phyloP scores from a whole-genome alignment of 2,329 filamentous ascomycete species.

The Aspergillus niger region DNA sequence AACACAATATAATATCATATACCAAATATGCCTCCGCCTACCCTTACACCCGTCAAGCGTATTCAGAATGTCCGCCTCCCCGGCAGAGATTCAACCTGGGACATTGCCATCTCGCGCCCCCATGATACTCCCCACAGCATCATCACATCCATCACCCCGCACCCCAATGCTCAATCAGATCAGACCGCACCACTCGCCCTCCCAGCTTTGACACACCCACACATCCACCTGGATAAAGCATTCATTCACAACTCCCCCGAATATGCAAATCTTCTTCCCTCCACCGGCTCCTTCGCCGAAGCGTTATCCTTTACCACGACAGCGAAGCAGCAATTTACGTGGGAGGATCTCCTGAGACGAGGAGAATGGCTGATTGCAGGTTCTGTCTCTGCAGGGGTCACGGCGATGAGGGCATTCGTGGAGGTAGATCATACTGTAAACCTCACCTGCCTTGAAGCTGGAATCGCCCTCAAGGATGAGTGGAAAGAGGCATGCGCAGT shows the following conservation, averaged over 20 bases:
- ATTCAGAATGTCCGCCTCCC: slow-evolving; percentile 34
- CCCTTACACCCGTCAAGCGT: slow-evolving; percentile 16
- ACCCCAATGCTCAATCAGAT: not conserved
- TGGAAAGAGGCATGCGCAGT: slow-evolving; percentile 58
- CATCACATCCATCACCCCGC: slow-evolving; percentile 32
- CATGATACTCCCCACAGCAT: slow-evolving; percentile 13
- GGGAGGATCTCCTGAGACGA: slow-evolving; percentile 63
- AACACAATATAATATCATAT: not conserved
- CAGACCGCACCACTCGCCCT: slow-evolving; percentile 38
- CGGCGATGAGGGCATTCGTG: slow-evolving; percentile 69
- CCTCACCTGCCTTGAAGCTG: slow-evolving; percentile 60
- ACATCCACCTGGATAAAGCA: slow-evolving; percentile 67
- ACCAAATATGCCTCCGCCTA: slow-evolving; percentile 14
- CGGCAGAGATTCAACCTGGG: slow-evolving; percentile 31
- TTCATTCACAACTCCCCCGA: slow-evolving; percentile 40
- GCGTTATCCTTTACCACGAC: slow-evolving; percentile 60
- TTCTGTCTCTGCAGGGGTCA: slow-evolving; percentile 65
- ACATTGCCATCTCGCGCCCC: slow-evolving; percentile 26
- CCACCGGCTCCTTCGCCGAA: slow-evolving; percentile 64
- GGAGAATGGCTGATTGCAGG: slow-evolving; percentile 67
- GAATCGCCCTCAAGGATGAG: slow-evolving; percentile 57
- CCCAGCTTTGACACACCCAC: slow-evolving; percentile 68
- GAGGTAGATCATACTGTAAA: slow-evolving; percentile 67
- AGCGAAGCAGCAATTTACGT: slow-evolving; percentile 66
- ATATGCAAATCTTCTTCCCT: slow-evolving; percentile 62